phyloP scores from a whole-genome alignment of 139 green algal genomes.

The Tetraselmis striata region DNA sequence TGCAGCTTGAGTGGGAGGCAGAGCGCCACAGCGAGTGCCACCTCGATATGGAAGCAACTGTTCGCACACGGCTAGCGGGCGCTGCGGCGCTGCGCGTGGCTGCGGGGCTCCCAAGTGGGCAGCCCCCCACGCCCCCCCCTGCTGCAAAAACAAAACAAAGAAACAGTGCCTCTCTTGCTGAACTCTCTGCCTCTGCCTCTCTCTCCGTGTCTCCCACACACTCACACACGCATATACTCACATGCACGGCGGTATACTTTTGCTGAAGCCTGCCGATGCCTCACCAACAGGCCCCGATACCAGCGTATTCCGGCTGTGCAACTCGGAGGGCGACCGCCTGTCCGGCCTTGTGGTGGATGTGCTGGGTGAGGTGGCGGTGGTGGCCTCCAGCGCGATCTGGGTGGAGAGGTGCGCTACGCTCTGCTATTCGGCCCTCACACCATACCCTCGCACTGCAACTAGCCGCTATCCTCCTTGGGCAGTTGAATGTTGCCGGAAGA shows the following conservation, averaged over 20 bases:
- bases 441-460: no score
- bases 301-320: constrained; percentile 61
- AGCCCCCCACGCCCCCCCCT: not conserved
- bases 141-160: no score
- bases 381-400: constrained; percentile 41
- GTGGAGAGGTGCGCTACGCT: constrained; percentile 35
- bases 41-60: not conserved
- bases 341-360: constrained; percentile 57
- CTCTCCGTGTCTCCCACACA: no score
- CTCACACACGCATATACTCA: no score
- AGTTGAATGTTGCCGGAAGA: no score
- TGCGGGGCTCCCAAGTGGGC: not conserved
- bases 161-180: no score
- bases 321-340: constrained; percentile 80
- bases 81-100: not conserved
- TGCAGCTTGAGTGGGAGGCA: constrained; percentile 25
- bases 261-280: no score
- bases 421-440: no score
- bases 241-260: no score
- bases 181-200: no score
- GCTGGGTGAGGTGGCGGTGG: constrained; percentile 23
- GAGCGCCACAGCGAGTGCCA: not conserved
- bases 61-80: not conserved
- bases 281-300: constrained; percentile 16
- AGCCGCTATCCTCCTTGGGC: no score